phyloP scores from a whole-genome alignment of 2,329 filamentous ascomycete species.

The Hymenoscyphus infarciens region DNA sequence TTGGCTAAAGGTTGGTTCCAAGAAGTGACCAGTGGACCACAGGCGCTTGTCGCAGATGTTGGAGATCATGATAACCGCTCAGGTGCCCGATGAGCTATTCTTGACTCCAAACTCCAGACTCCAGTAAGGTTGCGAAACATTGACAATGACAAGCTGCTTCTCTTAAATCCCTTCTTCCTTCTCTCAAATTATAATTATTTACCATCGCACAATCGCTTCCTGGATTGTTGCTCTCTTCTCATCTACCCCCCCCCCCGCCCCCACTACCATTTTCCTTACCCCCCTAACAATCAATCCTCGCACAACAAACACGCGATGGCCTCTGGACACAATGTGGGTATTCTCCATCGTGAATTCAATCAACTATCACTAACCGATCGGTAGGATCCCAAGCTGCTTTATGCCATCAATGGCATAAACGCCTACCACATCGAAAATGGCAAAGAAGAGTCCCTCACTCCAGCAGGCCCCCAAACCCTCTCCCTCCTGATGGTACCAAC shows the following conservation, averaged over 20 bases:
- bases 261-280: background rate
- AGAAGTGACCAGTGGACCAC: background rate
- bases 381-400: conserved; percentile 60
- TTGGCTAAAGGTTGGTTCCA: background rate
- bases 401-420: conserved; percentile 77
- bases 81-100: background rate
- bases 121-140: background rate
- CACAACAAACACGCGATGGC: conserved; percentile 22
- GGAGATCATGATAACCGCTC: conserved; percentile 2
- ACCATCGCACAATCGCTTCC: background rate
- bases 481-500: conserved; percentile 96
- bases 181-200: background rate
- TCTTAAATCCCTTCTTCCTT: background rate
- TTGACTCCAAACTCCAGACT: background rate
- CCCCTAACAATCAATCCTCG: background rate
- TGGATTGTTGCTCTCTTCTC: background rate
- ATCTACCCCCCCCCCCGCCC: conserved; percentile 4
- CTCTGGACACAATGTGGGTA: conserved; percentile 33
- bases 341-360: background rate
- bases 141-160: background rate
- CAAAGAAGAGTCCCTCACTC: conserved; percentile 76
- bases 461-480: conserved; percentile 82
- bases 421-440: conserved; percentile 91
- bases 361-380: conserved; percentile 14
- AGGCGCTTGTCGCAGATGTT: conserved; percentile 1